Conservation (phyloP, 2,329 filamentous ascomycete genomes). For the Penicillium frequentans region DNA sequence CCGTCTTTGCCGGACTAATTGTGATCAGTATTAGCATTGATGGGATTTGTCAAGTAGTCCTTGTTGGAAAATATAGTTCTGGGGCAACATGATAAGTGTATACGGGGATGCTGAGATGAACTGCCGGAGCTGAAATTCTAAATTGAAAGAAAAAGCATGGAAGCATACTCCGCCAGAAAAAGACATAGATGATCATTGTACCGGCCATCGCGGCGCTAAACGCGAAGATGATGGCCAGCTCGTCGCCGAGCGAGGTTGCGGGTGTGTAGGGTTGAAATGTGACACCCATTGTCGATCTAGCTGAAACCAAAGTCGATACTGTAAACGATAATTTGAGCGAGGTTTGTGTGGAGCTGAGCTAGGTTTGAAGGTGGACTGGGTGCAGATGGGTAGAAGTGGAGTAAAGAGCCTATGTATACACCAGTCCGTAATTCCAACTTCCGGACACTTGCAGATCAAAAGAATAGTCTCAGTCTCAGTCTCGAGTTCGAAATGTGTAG, state of each 20-base stretch:
- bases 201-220: slow-evolving; percentile 36
- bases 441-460: background rate
- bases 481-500: background rate
- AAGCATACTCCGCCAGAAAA: slow-evolving; percentile 35
- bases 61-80: too few species aligned
- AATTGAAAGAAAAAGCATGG: too few species aligned
- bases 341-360: background rate
- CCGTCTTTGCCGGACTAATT: slow-evolving; percentile 13
- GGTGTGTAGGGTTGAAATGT: slow-evolving; percentile 28
- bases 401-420: background rate
- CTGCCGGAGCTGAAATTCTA: too few species aligned
- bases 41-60: too few species aligned
- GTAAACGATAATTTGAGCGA: too few species aligned
- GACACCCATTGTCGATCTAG: background rate
- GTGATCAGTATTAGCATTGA: background rate
- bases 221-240: slow-evolving; percentile 42
- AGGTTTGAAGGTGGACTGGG: background rate
- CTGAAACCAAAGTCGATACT: background rate
- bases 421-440: background rate
- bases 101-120: too few species aligned
- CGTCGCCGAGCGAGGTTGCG: slow-evolving; percentile 33
- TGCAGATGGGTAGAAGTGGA: background rate
- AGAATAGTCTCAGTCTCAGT: too few species aligned
- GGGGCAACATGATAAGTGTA: too few species aligned
- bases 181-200: slow-evolving; percentile 34